Base-by-base conservation (phyloP, 768 basidiomycete genomes). In the Postia placenta region DNA sequence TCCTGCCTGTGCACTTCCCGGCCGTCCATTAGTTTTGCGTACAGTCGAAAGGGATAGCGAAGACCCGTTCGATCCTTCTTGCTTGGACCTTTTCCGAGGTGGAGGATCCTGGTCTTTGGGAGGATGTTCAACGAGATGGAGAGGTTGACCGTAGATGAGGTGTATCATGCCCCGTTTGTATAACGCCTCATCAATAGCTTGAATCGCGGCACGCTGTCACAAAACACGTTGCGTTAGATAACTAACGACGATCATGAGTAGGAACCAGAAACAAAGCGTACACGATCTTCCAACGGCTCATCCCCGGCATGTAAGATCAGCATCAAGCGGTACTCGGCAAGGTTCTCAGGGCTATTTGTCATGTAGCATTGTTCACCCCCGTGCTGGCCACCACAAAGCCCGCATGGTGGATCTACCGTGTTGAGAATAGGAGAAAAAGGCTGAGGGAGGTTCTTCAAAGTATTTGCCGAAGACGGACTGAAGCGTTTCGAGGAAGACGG, bases 311-410 rank as follows among this genome's bases (percentile, higher is more conserved):
- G 73, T 24, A 76, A 64, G 52, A 89, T 64, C 30, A 90, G 64
- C 68, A 87, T 81, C 40, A 75, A 71, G 38, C 87, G 78, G 58
- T 80, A 89, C 56, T 86, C 80, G 11, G 78, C 75, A 19, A 91
- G 70, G 60, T 87, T 79, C 48, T 79, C 74, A 15, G 85, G 79
- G 43, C 67, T 72, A 20, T 81, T 74, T 5, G 77, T 79, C 87
- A 91, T 87, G 20, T 60, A 60, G 59, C 88, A 91, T 9, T 57
- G 55, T 24, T 73, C 72, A 41, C 65, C 64, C 14, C 69, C 75
- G 56, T 88, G 85, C 46, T 89, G 85, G 30, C 49, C 56, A 30
- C 76, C 78, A 62, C 88, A 92, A 17, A 92, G 67, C 9, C 83
- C 79, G 60, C 88, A 91, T 11, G 20, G 22, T 36, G 43, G n/a